phyloP scores from a whole-genome alignment of 768 basidiomycete species.

The Favolaschia claudopus region DNA sequence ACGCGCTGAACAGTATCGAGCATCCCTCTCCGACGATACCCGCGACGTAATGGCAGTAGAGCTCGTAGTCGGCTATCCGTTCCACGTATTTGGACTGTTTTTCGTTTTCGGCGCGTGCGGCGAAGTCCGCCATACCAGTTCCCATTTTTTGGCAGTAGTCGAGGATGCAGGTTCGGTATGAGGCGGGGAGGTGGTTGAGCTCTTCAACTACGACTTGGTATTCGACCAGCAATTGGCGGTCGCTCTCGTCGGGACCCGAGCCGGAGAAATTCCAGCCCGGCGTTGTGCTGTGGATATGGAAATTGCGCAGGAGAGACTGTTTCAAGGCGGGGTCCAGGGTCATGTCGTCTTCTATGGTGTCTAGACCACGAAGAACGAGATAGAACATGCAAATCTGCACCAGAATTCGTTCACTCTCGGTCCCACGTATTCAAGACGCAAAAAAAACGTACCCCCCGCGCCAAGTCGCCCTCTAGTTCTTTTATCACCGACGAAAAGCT shows the following conservation, averaged over 20 bases:
- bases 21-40: slow-evolving; percentile 97
- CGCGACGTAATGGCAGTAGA: slow-evolving; percentile 99
- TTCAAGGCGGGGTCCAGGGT: slow-evolving; percentile 87
- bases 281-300: slow-evolving; percentile 79
- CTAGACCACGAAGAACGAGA: slow-evolving; percentile 91
- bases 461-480: slow-evolving; percentile 94
- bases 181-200: slow-evolving; percentile 68
- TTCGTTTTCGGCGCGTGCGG: slow-evolving; percentile 58
- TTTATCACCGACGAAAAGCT: slow-evolving; percentile 95
- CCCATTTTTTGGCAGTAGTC: slow-evolving; percentile 90
- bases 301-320: slow-evolving; percentile 82
- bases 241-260: slow-evolving; percentile 87
- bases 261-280: slow-evolving; percentile 90
- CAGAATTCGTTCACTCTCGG: not conserved
- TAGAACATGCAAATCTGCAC: slow-evolving; percentile 92
- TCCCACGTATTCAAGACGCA: not conserved
- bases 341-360: slow-evolving; percentile 99
- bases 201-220: slow-evolving; percentile 86
- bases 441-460: slow-evolving; percentile 75
- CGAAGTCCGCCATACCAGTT: slow-evolving; percentile 86
- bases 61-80: slow-evolving; percentile 86
- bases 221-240: slow-evolving; percentile 83
- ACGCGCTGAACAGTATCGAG: slow-evolving; percentile 86
- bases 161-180: slow-evolving; percentile 80
- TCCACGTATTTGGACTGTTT: slow-evolving; percentile 75